Evolutionary conservation across 345 rosid genomes (phyloP).

Genomic region (Gossypium longicalyx): DNA sequence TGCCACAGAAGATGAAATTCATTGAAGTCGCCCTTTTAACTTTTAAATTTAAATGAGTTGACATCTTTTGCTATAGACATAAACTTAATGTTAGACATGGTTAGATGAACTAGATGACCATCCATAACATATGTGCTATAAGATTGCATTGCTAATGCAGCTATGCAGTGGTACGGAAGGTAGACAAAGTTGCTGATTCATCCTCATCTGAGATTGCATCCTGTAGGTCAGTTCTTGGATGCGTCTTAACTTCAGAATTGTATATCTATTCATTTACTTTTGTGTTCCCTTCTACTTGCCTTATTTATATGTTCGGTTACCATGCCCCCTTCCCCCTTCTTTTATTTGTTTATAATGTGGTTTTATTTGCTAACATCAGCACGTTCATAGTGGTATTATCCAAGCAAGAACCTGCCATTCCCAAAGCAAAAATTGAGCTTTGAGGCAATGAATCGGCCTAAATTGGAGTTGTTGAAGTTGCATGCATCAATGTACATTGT

Average conservation of each 20-base stretch:
- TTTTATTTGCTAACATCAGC: not conserved
- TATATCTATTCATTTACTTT: not conserved
- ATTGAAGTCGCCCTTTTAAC: not conserved
- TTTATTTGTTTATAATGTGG: not conserved
- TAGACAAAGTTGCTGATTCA: conserved; percentile 44
- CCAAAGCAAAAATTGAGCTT: not conserved
- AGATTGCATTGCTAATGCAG: conserved; percentile 32
- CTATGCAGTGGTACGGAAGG: conserved; percentile 61
- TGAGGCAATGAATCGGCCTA: not conserved
- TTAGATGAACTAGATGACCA: conserved; percentile 3
- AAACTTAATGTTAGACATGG: not conserved
- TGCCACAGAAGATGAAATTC: not conserved
- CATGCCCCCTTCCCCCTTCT: not conserved
- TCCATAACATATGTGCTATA: conserved; percentile 8
- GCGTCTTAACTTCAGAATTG: not conserved
- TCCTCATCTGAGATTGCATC: conserved; percentile 43
- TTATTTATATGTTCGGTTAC: not conserved
- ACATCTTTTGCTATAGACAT: not conserved
- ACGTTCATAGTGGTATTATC: not conserved
- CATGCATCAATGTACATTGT: conserved; percentile 9
- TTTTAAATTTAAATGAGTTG: not conserved
- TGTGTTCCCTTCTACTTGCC: not conserved
- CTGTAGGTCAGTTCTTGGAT: conserved; percentile 39
- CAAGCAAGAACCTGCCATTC: not conserved
- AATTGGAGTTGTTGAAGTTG: not conserved